Evolutionary conservation across 768 basidiomycete species (phyloP).

Genomic region (Hortiboletus campestris): DNA sequence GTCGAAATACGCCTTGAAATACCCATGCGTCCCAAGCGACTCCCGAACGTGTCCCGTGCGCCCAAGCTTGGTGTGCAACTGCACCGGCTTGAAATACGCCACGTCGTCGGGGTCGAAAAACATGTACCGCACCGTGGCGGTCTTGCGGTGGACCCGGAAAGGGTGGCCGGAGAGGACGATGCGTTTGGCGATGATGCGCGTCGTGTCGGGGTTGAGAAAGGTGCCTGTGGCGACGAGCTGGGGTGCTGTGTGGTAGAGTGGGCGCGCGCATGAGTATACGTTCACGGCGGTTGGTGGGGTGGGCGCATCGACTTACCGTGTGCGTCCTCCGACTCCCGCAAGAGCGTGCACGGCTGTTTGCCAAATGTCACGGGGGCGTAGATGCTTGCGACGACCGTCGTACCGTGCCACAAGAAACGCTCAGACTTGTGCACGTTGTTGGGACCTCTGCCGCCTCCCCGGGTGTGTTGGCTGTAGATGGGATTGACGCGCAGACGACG

Average conservation of each 20-base stretch:
- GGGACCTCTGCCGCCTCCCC: constrained; percentile 84
- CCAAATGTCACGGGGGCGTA: constrained; percentile 92
- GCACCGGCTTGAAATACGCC: constrained; percentile 89
- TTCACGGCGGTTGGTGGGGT: neutral
- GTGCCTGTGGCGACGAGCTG: constrained; percentile 87
- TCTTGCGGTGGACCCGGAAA: constrained; percentile 95
- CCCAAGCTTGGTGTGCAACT: constrained; percentile 90
- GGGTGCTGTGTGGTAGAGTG: constrained; percentile 46
- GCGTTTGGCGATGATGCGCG: constrained; percentile 90
- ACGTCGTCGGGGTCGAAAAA: constrained; percentile 97
- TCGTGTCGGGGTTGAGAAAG: constrained; percentile 87
- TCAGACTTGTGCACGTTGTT: constrained; percentile 99
- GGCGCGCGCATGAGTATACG: neutral
- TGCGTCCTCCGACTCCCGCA: constrained; percentile 64
- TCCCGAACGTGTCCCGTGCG: constrained; percentile 86
- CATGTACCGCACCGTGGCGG: constrained; percentile 97
- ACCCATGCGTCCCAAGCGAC: constrained; percentile 94
- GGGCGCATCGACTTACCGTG: constrained; percentile 48
- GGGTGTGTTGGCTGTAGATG: constrained; percentile 87
- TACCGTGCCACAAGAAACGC: constrained; percentile 81
- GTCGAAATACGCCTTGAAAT: constrained; percentile 96
- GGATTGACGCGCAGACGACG: constrained; percentile 83
- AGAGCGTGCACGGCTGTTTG: constrained; percentile 66
- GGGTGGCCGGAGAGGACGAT: constrained; percentile 94
- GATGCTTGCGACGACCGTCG: constrained; percentile 77